These are phyloP conservation scores for Rehmannia glutinosa DNA, from an alignment of 257 asterid species.

Conservation along the genomic window DNA sequence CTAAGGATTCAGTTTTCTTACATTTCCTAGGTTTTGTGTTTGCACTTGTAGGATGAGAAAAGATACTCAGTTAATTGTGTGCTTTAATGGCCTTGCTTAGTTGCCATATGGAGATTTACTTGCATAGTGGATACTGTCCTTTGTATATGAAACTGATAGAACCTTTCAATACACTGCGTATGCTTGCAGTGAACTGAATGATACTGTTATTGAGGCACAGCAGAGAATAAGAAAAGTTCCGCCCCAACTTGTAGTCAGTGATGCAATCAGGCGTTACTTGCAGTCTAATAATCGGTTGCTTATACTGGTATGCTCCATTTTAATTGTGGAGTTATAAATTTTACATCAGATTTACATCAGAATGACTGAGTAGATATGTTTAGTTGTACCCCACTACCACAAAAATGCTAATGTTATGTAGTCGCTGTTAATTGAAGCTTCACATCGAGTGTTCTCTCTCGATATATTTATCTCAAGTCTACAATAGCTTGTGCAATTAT, in stretches of 20 bases:
- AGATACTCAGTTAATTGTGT: too few species aligned
- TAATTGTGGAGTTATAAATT: conserved; percentile 12
- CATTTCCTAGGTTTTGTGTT: background rate
- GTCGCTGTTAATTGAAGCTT: too few species aligned
- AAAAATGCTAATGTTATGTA: background rate
- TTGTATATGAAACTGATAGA: background rate
- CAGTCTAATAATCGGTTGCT: conserved; percentile 79
- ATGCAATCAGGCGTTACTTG: conserved; percentile 52
- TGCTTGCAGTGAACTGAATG: conserved; percentile 81
- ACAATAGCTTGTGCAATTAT: too few species aligned
- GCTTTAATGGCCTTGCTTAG: background rate
- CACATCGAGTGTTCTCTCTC: too few species aligned
- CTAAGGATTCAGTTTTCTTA: too few species aligned
- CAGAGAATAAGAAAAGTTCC: conserved; percentile 73
- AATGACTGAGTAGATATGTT: background rate
- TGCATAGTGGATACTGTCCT: background rate
- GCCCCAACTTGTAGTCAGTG: conserved; percentile 52
- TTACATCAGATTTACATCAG: background rate
- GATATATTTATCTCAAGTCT: too few species aligned
- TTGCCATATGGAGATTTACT: background rate
- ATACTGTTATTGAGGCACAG: conserved; percentile 90
- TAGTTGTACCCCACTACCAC: too few species aligned
- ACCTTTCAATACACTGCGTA: background rate
- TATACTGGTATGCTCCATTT: conserved; percentile 57
- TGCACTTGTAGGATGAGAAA: background rate